These are phyloP conservation scores for Saccharomycopsis microspora DNA, from an alignment of 805 yeast genomes.

Conservation along the genomic window DNA sequence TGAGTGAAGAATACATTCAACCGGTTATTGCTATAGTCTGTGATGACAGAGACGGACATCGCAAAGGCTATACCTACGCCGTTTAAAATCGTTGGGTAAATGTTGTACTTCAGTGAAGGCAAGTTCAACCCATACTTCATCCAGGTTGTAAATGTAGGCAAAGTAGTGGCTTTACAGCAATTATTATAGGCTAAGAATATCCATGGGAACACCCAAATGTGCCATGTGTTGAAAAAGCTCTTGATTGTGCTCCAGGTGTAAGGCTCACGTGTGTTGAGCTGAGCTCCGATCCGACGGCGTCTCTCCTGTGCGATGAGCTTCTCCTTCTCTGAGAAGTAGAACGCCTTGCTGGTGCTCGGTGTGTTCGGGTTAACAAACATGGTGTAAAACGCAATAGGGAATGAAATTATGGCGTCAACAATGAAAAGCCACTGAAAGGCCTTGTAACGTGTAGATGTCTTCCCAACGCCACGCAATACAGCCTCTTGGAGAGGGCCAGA, in stretches of 20 bases:
- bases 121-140: conserved; percentile 27
- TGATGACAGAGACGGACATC: conserved; percentile 21
- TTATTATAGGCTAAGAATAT: conserved; percentile 18
- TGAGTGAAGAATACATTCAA: conserved; percentile 42
- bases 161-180: conserved; percentile 23
- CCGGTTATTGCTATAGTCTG: conserved; percentile 29
- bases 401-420: conserved; percentile 34
- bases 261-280: conserved; percentile 24
- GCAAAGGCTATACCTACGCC: conserved; percentile 30
- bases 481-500: conserved; percentile 29
- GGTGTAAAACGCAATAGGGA: conserved; percentile 27
- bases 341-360: conserved; percentile 21
- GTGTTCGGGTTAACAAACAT: conserved; percentile 28
- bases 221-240: conserved; percentile 27
- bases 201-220: conserved; percentile 32
- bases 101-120: conserved; percentile 26
- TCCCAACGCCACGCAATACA: conserved; percentile 20
- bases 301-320: conserved; percentile 21
- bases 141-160: conserved; percentile 37
- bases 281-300: conserved; percentile 15
- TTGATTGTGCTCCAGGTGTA: conserved; percentile 25
- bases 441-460: conserved; percentile 18
- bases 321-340: conserved; percentile 23
- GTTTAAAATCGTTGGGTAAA: conserved; percentile 28
- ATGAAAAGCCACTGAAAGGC: conserved; percentile 39